Evolutionary conservation across 1,284 basidiomycete genomes (phyloP), one percentile per base, ranked within the genome.

Genomic region (Papiliotrema nemorosa): DNA sequence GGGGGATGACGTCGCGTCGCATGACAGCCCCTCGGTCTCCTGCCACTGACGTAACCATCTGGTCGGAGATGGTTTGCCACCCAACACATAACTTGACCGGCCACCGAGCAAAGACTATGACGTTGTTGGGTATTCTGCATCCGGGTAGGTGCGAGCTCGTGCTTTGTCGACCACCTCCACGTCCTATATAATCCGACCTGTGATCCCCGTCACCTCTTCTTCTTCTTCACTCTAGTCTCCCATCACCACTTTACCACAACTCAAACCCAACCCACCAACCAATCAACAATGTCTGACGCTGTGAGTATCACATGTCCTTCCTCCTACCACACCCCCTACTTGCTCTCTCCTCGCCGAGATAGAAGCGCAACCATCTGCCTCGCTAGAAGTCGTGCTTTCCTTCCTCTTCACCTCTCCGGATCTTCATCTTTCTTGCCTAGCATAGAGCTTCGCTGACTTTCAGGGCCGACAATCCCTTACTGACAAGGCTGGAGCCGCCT

Each of bases 391-490:
- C n/a, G n/a, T n/a, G n/a, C n/a, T 45, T n/a, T 36, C 27, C 27
- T 16, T 21, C 41, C 41, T 34, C 25, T 5, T 41, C 25, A 31
- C 40, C 20, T 37, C 47, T 14, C 24, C 21, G 13, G n/a, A 22
- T 6, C n/a, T 31, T 27, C 16, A 21, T n/a, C 12, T 29, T 36
- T 29, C 26, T 18, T 42, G 3, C n/a, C 31, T 20, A 12, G 12
- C 16, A 20, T 18, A 24, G n/a, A 16, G n/a, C 34, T 20, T 36
- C 22, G 18, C 52, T 52, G 16, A 47, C 47, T 27, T 21, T 35
- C 27, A 67, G 65, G 70, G 68, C 43, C 65, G 70, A 53, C 60
- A 73, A 64, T 62, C 59, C 35, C 57, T 73, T 53, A 57, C 59
- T 49, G 70, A 73, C 66, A 73, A 73, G 64, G 58, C 59, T 54